phyloP scores from a whole-genome alignment of 2,329 filamentous ascomycete genomes.

The Thermomyces lanuginosus region DNA sequence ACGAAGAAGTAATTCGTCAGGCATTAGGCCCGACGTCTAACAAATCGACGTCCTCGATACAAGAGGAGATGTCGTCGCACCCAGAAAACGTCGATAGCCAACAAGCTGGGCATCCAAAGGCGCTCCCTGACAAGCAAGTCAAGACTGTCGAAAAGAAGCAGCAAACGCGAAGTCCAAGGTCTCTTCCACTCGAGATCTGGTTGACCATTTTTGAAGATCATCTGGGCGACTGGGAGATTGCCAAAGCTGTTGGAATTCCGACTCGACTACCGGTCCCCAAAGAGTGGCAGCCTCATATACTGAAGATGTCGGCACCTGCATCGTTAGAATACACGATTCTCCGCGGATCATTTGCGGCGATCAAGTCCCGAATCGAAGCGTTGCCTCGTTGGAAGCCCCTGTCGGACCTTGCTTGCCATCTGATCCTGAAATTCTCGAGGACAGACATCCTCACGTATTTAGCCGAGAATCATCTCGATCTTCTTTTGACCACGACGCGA shows the following conservation, averaged over 20 bases:
- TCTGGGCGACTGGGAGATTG: conserved; percentile 79
- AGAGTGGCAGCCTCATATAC: conserved; percentile 52
- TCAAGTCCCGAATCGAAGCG: conserved; percentile 56
- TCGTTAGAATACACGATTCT: conserved; percentile 77
- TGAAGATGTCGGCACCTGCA: conserved; percentile 49
- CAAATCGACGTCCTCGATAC: conserved; percentile 4
- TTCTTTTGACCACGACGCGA: conserved; percentile 76
- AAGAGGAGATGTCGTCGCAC: neutral
- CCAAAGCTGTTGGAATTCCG: conserved; percentile 63
- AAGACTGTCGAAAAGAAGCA: conserved; percentile 35
- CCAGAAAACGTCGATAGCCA: conserved; percentile 8
- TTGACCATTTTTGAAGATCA: conserved; percentile 64
- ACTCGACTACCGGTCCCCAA: conserved; percentile 57
- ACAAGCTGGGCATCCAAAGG: too few relatives aligned
- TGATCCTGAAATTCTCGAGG: conserved; percentile 83
- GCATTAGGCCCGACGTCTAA: conserved; percentile 12
- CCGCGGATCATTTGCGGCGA: conserved; percentile 49
- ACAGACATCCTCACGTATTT: conserved; percentile 61
- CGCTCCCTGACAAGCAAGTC: too few relatives aligned
- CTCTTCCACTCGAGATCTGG: conserved; percentile 74
- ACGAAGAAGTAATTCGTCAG: conserved; percentile 18
- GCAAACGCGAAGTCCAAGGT: conserved; percentile 8
- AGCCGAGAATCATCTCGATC: conserved; percentile 48
- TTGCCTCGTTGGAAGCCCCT: conserved; percentile 56
- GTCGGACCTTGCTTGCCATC: conserved; percentile 65